A percentile compares a stretch with the other conserved stretches of the same genome.
Evolutionary conservation across 129 eudicot genomes (phyloP).

Genomic region (Artemisia argyi): DNA sequence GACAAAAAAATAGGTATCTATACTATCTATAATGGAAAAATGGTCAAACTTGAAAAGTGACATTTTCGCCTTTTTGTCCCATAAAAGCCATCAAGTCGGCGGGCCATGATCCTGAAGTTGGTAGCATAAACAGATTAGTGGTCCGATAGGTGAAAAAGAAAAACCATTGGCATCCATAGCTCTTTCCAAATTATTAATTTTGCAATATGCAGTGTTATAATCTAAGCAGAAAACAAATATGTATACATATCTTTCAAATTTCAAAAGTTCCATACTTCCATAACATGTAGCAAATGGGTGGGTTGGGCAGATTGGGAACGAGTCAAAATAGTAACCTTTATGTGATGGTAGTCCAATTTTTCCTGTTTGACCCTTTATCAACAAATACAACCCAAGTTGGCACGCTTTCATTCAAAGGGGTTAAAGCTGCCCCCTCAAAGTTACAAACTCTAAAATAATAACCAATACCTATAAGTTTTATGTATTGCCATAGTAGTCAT

Average conservation of each 20-base stretch:
- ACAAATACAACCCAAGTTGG: too few relatives aligned
- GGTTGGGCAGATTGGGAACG: not conserved
- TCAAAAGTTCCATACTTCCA: conserved; percentile 3
- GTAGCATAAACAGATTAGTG: conserved; percentile 11
- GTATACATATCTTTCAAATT: not conserved
- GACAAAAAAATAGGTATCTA: too few relatives aligned
- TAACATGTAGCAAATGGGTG: not conserved
- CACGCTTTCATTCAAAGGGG: too few relatives aligned
- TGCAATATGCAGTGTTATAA: conserved; percentile 15
- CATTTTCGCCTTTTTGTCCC: too few relatives aligned
- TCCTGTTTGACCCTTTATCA: too few relatives aligned
- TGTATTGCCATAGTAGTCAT: too few relatives aligned
- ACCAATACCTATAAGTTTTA: not conserved
- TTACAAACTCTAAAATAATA: not conserved
- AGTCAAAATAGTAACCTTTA: not conserved
- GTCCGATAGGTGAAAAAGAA: not conserved
- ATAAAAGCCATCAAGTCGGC: too few relatives aligned
- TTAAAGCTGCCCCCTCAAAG: too few relatives aligned
- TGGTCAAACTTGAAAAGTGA: too few relatives aligned
- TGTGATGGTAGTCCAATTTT: too few relatives aligned
- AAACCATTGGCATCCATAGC: not conserved
- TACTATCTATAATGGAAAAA: too few relatives aligned
- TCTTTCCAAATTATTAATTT: not conserved
- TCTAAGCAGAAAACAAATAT: conserved; percentile 19
- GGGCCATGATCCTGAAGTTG: conserved; percentile 69